Evolutionary conservation across 139 green algal genomes (phyloP).

Genomic region (Yamagishiella unicocca): DNA sequence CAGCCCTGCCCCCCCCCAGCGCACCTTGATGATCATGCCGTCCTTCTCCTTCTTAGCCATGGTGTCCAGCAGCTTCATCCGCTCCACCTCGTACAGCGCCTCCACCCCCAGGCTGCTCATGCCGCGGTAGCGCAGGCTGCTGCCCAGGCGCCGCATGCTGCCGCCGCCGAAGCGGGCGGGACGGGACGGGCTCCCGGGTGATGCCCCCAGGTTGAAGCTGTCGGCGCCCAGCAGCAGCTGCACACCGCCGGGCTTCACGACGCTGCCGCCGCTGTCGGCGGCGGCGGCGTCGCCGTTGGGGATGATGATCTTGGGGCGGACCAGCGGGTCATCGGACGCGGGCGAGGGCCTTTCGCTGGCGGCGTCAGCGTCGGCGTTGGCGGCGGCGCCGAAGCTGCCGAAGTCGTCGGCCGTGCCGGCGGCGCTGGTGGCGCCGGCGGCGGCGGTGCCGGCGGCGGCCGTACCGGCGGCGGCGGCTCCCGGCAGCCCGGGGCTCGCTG

Average conservation of each 20-base stretch:
- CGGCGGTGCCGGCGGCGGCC: background rate
- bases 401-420: constrained; percentile 11
- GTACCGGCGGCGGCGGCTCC: background rate
- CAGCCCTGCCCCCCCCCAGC: background rate
- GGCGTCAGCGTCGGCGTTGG: too few species aligned
- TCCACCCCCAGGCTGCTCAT: background rate
- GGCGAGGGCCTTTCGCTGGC: too few species aligned
- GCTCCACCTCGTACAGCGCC: constrained; percentile 30
- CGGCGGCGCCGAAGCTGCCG: background rate
- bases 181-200: background rate
- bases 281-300: background rate
- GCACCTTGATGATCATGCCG: constrained; percentile 55
- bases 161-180: constrained; percentile 15
- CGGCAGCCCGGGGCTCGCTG: too few species aligned
- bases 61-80: constrained; percentile 29
- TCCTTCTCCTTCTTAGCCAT: constrained; percentile 56
- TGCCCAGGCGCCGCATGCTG: background rate
- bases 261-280: background rate
- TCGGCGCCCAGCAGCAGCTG: background rate
- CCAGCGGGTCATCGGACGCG: too few species aligned
- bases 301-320: too few species aligned
- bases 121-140: constrained; percentile 10
- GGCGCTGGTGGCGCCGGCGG: constrained; percentile 1
- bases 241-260: too few species aligned
- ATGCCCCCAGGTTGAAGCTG: background rate